phyloP scores from a whole-genome alignment of 805 yeast genomes.

The Cyberlindnera amylophila region DNA sequence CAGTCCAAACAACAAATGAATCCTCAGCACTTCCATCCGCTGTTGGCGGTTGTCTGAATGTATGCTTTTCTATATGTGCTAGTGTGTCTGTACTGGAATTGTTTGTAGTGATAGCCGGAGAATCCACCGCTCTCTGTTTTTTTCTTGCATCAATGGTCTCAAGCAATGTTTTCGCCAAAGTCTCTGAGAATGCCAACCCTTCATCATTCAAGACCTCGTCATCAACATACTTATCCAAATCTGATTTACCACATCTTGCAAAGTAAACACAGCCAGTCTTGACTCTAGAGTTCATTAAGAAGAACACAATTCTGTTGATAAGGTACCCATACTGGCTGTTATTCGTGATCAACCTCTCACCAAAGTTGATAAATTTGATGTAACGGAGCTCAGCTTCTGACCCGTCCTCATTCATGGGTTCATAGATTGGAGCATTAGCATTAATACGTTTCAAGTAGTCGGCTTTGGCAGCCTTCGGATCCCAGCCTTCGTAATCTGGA shows the following conservation, averaged over 20 bases:
- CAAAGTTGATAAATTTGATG: constrained; percentile 87
- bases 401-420: constrained; percentile 52
- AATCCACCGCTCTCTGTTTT: constrained; percentile 1
- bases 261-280: constrained; percentile 89
- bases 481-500: constrained; percentile 82
- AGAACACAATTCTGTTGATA: constrained; percentile 86
- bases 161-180: constrained; percentile 55
- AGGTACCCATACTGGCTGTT: constrained; percentile 84
- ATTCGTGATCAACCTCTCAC: constrained; percentile 76
- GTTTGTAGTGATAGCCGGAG: constrained; percentile 8
- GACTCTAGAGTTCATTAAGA: constrained; percentile 84
- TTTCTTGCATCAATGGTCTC: constrained; percentile 31
- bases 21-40: constrained; percentile 57
- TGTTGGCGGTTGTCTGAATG: constrained; percentile 35
- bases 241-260: constrained; percentile 68
- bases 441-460: constrained; percentile 76
- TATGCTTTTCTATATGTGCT: constrained; percentile 18
- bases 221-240: constrained; percentile 51
- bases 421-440: constrained; percentile 64
- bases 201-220: constrained; percentile 81
- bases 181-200: constrained; percentile 65
- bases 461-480: constrained; percentile 63
- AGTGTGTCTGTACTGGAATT: constrained; percentile 19
- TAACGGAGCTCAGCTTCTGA: constrained; percentile 56
- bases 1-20: constrained; percentile 89